A percentile compares a stretch with the other conserved stretches of the same genome.
Conservation (phyloP, 148 eudicot genomes). For the Nyssa sinensis region DNA sequence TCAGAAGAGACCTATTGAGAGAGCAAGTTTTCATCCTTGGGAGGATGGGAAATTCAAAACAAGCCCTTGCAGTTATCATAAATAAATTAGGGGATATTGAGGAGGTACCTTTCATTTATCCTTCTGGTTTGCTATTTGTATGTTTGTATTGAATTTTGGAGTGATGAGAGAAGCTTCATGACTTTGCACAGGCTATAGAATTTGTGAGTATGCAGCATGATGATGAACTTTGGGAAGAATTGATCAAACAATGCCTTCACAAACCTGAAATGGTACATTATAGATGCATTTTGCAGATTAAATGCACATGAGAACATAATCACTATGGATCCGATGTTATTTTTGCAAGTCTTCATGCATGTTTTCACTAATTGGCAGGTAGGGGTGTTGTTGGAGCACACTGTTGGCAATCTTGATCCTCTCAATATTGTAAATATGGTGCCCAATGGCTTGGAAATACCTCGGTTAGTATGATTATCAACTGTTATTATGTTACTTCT, state of each 20-base stretch:
- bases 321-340: background rate
- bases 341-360: background rate
- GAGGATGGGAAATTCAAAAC: conserved; percentile 88
- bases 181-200: conserved; percentile 77
- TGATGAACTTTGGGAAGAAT: conserved; percentile 97
- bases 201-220: conserved; percentile 95
- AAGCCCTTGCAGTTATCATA: conserved; percentile 91
- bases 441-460: conserved; percentile 92
- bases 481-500: background rate
- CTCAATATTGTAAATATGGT: conserved; percentile 89
- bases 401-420: conserved; percentile 96
- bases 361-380: conserved; percentile 47
- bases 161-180: conserved; percentile 8
- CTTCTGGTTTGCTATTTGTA: background rate
- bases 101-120: conserved; percentile 54
- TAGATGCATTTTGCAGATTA: conserved; percentile 4
- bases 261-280: conserved; percentile 90
- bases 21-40: conserved; percentile 96
- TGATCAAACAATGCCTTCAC: conserved; percentile 74
- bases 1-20: conserved; percentile 54
- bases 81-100: conserved; percentile 85
- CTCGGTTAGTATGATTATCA: conserved; percentile 57
- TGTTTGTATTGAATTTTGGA: background rate
- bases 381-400: conserved; percentile 91
- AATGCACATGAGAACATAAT: conserved; percentile 2